phyloP scores from a whole-genome alignment of 768 basidiomycete genomes.

The Mycena floridula region DNA sequence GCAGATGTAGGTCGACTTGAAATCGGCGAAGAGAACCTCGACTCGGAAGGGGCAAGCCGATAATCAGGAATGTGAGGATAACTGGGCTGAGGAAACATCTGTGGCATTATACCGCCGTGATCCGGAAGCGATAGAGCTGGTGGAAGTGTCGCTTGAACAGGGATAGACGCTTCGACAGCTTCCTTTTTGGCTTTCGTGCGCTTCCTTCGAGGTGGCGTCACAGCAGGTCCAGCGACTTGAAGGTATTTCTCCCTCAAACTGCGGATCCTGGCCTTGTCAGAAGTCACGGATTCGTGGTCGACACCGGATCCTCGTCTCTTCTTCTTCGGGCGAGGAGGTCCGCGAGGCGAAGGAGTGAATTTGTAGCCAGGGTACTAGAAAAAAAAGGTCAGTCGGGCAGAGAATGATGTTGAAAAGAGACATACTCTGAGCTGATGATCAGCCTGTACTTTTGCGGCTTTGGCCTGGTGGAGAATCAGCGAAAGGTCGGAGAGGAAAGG shows the following conservation, averaged over 20 bases:
- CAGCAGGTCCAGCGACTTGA: constrained; percentile 26
- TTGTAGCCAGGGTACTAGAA: constrained; percentile 60
- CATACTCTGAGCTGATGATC: constrained; percentile 42
- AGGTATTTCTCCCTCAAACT: constrained; percentile 31
- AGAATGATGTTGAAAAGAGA: too few species aligned
- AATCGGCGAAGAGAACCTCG: too few species aligned
- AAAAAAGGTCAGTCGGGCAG: too few species aligned
- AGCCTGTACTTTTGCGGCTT: constrained; percentile 41
- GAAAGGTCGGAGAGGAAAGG: too few species aligned
- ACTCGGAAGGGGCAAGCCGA: background rate
- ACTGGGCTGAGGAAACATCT: background rate
- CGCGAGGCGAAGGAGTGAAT: constrained; percentile 44
- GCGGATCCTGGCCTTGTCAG: too few species aligned
- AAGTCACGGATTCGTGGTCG: too few species aligned
- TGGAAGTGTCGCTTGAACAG: too few species aligned
- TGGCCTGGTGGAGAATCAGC: too few species aligned
- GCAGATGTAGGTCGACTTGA: too few species aligned
- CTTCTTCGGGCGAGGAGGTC: constrained; percentile 25
- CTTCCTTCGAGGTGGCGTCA: constrained; percentile 25
- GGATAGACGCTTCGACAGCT: too few species aligned
- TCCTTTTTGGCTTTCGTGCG: too few species aligned
- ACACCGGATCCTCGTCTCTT: constrained; percentile 16
- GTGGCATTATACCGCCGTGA: background rate
- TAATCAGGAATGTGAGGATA: background rate
- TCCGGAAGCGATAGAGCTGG: too few species aligned